Evolutionary conservation across 768 basidiomycete species (phyloP).

Genomic region (Hericium alpestre): DNA sequence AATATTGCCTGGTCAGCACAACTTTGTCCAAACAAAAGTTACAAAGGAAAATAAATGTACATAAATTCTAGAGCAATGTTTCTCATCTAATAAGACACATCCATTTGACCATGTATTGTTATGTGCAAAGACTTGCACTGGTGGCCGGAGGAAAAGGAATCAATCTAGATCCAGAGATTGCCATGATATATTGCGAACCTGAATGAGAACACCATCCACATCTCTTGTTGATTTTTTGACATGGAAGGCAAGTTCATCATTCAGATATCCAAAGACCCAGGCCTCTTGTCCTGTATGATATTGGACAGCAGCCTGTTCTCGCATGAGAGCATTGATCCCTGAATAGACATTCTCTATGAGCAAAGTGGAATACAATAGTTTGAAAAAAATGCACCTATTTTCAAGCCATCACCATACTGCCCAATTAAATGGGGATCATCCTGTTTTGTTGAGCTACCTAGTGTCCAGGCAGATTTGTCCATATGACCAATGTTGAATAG

Average conservation of each 20-base stretch:
- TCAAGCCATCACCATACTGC: not conserved
- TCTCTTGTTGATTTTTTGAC: not conserved
- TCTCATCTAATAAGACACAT: not conserved
- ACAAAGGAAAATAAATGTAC: not conserved
- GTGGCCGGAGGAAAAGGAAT: not conserved
- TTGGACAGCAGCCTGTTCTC: not conserved
- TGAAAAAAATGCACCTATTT: not conserved
- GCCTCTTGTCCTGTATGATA: not conserved
- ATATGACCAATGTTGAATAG: not conserved
- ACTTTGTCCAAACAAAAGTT: no score
- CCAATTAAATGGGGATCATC: not conserved
- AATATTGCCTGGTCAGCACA: not conserved
- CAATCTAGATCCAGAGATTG: not conserved
- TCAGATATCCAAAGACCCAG: not conserved
- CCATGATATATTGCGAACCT: not conserved
- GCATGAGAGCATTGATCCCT: not conserved
- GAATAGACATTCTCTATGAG: not conserved
- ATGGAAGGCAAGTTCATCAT: not conserved
- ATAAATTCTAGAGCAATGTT: not conserved
- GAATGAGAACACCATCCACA: not conserved
- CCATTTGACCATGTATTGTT: not conserved
- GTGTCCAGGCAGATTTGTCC: not conserved
- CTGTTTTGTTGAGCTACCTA: not conserved
- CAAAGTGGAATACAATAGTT: not conserved
- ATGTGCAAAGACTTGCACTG: not conserved